Evolutionary conservation across 2,329 filamentous ascomycete genomes (phyloP).

Genomic region (Penicillium sclerotigenum): DNA sequence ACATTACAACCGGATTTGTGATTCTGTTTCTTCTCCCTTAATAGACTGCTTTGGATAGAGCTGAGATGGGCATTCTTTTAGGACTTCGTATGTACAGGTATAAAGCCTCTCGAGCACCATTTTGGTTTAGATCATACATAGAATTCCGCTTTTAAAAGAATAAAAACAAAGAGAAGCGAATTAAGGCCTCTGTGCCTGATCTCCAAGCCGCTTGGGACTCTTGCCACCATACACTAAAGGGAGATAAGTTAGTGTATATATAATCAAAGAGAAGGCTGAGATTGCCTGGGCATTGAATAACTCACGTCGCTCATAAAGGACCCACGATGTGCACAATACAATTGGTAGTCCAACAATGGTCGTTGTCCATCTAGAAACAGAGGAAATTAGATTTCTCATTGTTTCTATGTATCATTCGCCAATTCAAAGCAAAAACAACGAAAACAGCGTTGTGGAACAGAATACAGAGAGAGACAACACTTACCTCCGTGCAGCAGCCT

Average conservation of each 20-base stretch:
- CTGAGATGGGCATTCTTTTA: neutral
- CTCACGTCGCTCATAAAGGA: constrained; percentile 35
- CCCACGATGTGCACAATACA: constrained; percentile 32
- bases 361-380: constrained; percentile 28
- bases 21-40: neutral
- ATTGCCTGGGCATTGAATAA: constrained; percentile 1
- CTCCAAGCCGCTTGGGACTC: constrained; percentile 15
- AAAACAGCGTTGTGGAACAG: too few species aligned
- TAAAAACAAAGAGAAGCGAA: neutral
- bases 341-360: constrained; percentile 35
- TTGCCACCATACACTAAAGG: constrained; percentile 28
- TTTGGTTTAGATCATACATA: neutral
- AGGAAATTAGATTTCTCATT: neutral
- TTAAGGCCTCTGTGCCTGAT: neutral
- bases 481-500: constrained; percentile 38
- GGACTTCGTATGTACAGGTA: constrained; percentile 1
- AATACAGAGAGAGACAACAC: neutral
- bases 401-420: neutral
- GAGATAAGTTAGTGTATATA: neutral
- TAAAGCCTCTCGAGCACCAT: neutral
- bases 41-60: neutral
- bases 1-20: neutral
- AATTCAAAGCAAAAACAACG: too few species aligned
- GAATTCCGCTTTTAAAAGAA: neutral
- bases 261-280: neutral